Evolutionary conservation across 2,329 filamentous ascomycete species (phyloP).

Genomic region (Pseudogymnoascus sp.): DNA sequence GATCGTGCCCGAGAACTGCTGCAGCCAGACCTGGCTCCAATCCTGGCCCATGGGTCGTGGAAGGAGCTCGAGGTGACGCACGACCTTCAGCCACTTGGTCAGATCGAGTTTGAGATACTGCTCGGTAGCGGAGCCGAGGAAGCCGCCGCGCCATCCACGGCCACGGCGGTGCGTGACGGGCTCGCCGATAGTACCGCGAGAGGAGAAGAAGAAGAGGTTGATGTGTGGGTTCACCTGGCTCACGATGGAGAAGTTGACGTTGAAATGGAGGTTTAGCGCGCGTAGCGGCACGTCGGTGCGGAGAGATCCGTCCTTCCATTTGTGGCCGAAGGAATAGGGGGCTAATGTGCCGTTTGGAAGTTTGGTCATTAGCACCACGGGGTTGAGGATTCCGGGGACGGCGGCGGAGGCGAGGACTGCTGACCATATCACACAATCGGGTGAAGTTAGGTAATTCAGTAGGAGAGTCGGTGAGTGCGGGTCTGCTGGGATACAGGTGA

Average conservation of each 20-base stretch:
- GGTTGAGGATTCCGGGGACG: constrained; percentile 91
- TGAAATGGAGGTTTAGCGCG: constrained; percentile 91
- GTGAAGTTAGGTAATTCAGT: constrained; percentile 89
- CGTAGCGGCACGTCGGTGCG: constrained; percentile 94
- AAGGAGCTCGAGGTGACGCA: constrained; percentile 84
- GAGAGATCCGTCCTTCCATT: constrained; percentile 96
- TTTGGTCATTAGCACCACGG: constrained; percentile 90
- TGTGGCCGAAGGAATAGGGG: constrained; percentile 95
- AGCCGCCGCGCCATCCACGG: constrained; percentile 91
- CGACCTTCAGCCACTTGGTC: constrained; percentile 94
- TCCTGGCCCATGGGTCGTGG: constrained; percentile 88
- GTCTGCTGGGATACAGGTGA: constrained; percentile 91
- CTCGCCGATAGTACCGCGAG: constrained; percentile 79
- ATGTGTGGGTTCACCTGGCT: constrained; percentile 91
- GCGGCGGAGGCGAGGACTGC: constrained; percentile 91
- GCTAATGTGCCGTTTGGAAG: constrained; percentile 65
- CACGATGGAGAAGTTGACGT: constrained; percentile 94
- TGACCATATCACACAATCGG: constrained; percentile 97
- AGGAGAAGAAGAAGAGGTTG: constrained; percentile 98
- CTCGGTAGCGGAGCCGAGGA: constrained; percentile 83
- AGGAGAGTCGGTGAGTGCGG: constrained; percentile 85
- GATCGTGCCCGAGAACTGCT: constrained; percentile 87
- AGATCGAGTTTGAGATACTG: constrained; percentile 95
- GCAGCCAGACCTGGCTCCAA: constrained; percentile 94
- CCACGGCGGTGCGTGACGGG: constrained; percentile 91